Base-by-base conservation (phyloP, 2,329 filamentous ascomycete genomes). In the Berkeleyomyces basicola region DNA sequence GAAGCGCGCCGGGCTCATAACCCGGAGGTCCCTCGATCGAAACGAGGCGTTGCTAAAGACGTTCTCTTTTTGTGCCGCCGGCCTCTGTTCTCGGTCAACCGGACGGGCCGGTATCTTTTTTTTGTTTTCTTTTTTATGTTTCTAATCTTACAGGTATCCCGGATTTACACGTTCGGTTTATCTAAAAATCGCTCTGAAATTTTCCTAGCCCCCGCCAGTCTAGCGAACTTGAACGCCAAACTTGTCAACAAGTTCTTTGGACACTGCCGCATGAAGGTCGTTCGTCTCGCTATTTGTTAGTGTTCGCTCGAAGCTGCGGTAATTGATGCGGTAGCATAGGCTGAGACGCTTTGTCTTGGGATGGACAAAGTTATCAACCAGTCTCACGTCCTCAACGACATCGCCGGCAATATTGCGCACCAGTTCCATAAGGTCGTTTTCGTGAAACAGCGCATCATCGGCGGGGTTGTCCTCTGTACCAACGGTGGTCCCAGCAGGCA, bases 381-480 rank as follows among this genome's bases (percentile, higher is more conserved):
- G 78, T 65, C 77, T 79, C 59, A 97, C 92, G 72, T 96, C 90
- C 74, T 99, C 93, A 43, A 93, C 90, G 31, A 84, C 74, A 71
- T 95, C 88, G 59, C 90, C 91, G 7, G 84, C 88, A 57, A 92
- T 79, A 67, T 85, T 85, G 67, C 93, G 84, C 16, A 96, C 88
- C 63, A 96, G 81, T 74, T 97, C 93, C 92, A 97, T 97, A 60
- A 97, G 78, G 73, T 99, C 93, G 74, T 97, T 97, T 72, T 95
- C 91, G 72, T 97, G 92, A 71, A 96, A 90, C 3, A 67, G 69
- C 61, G 75, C 78, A 37, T 79, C 79, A 10, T 76, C 79, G 2
- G 74, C 79, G 31, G 76, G 73, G 1, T 77, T 75, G 43, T 64
- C 59, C 46, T 64, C 63, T 4, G 53, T 64, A n/a, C 60, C 63